These are phyloP conservation scores for Xylaria sp. DNA, from an alignment of 2,329 filamentous ascomycete genomes.

Conservation along the genomic window DNA sequence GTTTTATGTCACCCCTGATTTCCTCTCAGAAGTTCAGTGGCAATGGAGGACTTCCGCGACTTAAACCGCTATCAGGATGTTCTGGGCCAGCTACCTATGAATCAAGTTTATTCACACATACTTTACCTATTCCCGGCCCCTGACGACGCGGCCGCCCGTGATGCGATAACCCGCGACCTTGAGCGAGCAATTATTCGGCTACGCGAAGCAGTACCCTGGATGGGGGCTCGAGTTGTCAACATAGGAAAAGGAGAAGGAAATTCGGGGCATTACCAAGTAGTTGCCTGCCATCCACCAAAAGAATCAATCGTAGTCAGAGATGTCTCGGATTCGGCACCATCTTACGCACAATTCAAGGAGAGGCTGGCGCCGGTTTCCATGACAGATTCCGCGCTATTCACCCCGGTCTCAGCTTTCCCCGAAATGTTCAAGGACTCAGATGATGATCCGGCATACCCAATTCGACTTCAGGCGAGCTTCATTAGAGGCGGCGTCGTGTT, in stretches of 20 bases:
- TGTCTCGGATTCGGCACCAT: background rate
- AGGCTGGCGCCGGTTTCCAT: conserved; percentile 2
- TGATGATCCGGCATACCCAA: conserved; percentile 3
- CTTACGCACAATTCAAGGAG: background rate
- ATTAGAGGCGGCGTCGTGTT: conserved; percentile 6
- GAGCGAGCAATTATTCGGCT: conserved; percentile 1
- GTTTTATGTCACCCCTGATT: too few species aligned
- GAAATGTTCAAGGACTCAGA: conserved; percentile 5
- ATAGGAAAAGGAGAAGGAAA: background rate
- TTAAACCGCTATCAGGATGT: conserved; percentile 6
- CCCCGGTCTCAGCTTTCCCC: conserved; percentile 2
- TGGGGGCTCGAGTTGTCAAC: conserved; percentile 4
- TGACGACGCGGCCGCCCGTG: background rate
- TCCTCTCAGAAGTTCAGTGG: too few species aligned
- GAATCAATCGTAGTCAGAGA: background rate
- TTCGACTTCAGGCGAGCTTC: conserved; percentile 5
- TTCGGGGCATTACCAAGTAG: background rate
- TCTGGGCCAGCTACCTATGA: conserved; percentile 6
- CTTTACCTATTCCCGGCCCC: conserved; percentile 2
- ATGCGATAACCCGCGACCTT: conserved; percentile 1
- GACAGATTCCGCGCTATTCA: conserved; percentile 1
- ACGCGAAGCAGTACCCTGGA: conserved; percentile 3
- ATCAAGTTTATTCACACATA: conserved; percentile 5
- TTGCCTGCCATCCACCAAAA: background rate
- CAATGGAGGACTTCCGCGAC: conserved; percentile 3